Percentiles rank a stretch among this genome's conserved stretches.
phyloP scores from a whole-genome alignment of 1,139 yeast genomes.

The Blastobotrys persicus region DNA sequence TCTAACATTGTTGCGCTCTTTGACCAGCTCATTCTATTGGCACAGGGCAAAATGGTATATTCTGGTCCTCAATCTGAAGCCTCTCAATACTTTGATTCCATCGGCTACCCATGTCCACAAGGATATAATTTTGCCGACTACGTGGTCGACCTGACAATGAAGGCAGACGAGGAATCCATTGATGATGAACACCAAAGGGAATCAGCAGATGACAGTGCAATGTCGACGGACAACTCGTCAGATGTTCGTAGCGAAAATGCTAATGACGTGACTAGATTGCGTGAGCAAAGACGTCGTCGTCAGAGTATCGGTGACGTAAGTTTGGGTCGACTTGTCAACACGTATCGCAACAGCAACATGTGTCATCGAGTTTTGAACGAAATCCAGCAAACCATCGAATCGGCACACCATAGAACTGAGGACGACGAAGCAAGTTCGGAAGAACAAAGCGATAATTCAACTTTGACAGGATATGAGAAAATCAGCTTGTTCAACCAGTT shows the following conservation, averaged over 20 bases:
- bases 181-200: slow-evolving; percentile 4
- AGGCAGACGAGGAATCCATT: slow-evolving; percentile 36
- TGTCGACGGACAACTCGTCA: neutral
- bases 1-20: slow-evolving; percentile 90
- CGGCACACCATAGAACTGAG: neutral
- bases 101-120: slow-evolving; percentile 80
- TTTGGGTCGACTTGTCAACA: neutral
- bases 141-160: slow-evolving; percentile 84
- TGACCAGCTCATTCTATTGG: slow-evolving; percentile 74
- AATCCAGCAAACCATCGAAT: neutral
- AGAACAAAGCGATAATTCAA: neutral
- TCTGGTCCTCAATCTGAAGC: slow-evolving; percentile 60
- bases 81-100: slow-evolving; percentile 68
- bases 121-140: slow-evolving; percentile 95
- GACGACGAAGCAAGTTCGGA: neutral
- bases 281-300: neutral
- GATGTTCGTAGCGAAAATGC: neutral
- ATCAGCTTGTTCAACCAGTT: slow-evolving; percentile 67
- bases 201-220: neutral
- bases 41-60: slow-evolving; percentile 82
- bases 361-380: neutral
- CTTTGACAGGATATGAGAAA: slow-evolving; percentile 35
- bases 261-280: neutral
- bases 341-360: neutral
- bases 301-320: neutral